phyloP scores from a whole-genome alignment of 805 yeast genomes.

The Ogataea kodamae region DNA sequence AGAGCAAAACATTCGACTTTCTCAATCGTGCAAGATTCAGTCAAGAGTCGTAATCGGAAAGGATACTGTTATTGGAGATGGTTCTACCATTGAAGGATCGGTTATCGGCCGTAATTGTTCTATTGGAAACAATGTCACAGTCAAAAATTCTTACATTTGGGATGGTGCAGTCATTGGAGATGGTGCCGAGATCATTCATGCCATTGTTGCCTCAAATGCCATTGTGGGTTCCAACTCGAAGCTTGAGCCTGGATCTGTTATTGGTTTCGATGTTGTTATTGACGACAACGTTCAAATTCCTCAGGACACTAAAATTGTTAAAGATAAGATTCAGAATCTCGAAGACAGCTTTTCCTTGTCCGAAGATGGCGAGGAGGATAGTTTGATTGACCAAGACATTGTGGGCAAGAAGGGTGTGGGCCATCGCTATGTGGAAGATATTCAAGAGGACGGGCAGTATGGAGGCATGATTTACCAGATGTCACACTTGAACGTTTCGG shows the following conservation, averaged over 20 bases:
- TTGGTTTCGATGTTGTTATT: slow-evolving; percentile 72
- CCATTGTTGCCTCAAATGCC: slow-evolving; percentile 70
- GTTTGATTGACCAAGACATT: slow-evolving; percentile 19
- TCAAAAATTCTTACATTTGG: slow-evolving; percentile 83
- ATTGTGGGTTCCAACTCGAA: slow-evolving; percentile 48
- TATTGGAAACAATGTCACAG: slow-evolving; percentile 73
- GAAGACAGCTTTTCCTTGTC: slow-evolving; percentile 30
- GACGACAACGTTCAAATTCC: slow-evolving; percentile 51
- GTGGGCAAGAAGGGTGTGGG: slow-evolving; percentile 53
- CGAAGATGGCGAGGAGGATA: slow-evolving; percentile 31
- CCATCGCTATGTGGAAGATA: slow-evolving; percentile 48
- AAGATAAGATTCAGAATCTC: slow-evolving; percentile 38
- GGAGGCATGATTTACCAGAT: slow-evolving; percentile 44
- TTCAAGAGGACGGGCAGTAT: slow-evolving; percentile 28
- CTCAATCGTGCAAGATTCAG: slow-evolving; percentile 87
- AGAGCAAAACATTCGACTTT: slow-evolving; percentile 82
- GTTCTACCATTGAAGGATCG: slow-evolving; percentile 60
- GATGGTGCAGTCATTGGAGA: slow-evolving; percentile 74
- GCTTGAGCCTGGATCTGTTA: slow-evolving; percentile 67
- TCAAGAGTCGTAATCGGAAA: slow-evolving; percentile 81
- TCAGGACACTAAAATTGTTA: slow-evolving; percentile 50
- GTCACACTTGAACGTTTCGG: slow-evolving; percentile 45
- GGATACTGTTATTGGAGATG: slow-evolving; percentile 71
- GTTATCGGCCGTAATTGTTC: slow-evolving; percentile 83
- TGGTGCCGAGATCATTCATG: slow-evolving; percentile 50